These are phyloP conservation scores for Scorias spongiosa DNA, from an alignment of 2,329 filamentous ascomycete genomes.

Conservation along the genomic window DNA sequence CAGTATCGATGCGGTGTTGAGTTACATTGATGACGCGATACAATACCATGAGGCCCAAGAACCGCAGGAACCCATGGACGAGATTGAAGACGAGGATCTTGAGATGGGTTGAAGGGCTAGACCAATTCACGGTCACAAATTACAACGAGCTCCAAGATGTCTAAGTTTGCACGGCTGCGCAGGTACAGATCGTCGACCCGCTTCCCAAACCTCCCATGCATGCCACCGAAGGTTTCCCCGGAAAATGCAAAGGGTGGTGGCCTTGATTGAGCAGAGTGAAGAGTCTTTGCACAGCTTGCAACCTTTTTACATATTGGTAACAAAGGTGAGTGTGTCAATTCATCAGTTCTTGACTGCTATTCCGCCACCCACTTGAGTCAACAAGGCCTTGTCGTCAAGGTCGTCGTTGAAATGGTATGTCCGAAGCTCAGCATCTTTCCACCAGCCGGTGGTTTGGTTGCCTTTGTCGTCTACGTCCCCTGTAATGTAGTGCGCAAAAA, in stretches of 20 bases:
- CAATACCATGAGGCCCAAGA: constrained; percentile 91
- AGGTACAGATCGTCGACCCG: too few relatives aligned
- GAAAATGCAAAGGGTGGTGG: too few relatives aligned
- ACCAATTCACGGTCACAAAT: too few relatives aligned
- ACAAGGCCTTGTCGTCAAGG: constrained; percentile 6
- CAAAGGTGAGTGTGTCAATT: too few relatives aligned
- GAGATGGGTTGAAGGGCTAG: constrained; percentile 30
- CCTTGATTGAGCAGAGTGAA: too few relatives aligned
- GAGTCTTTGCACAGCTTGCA: too few relatives aligned
- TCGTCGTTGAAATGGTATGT: constrained; percentile 14
- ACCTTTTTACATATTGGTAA: too few relatives aligned
- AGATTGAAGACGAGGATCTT: constrained; percentile 38
- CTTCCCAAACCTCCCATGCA: too few relatives aligned
- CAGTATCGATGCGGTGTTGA: constrained; percentile 69
- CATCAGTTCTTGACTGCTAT: too few relatives aligned
- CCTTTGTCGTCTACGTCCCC: constrained; percentile 16
- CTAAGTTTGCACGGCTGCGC: too few relatives aligned
- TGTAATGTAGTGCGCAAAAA: constrained; percentile 16
- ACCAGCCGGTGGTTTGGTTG: constrained; percentile 17
- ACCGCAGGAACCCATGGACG: constrained; percentile 58
- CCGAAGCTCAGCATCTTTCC: constrained; percentile 16
- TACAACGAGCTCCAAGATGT: too few relatives aligned
- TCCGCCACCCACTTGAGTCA: neutral
- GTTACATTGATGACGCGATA: constrained; percentile 87
- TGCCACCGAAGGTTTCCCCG: too few relatives aligned